These are phyloP conservation scores for Phytophthora constricta DNA, from an alignment of 352 stramenopile genomes.

Conservation along the genomic window DNA sequence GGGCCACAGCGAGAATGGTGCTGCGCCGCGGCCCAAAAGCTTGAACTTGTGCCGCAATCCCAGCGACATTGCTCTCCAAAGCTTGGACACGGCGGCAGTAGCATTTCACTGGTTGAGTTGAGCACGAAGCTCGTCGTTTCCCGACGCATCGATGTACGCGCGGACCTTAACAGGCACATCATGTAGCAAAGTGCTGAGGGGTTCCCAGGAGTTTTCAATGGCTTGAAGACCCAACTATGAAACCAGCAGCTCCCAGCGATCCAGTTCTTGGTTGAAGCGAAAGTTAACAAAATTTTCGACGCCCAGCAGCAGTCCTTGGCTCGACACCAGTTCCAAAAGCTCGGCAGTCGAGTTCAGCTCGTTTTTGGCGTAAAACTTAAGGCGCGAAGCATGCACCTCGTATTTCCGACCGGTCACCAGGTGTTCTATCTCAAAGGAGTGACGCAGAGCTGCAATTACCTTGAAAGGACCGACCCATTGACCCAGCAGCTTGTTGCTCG, in stretches of 20 bases:
- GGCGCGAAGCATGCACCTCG: constrained; percentile 10
- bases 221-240: neutral
- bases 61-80: neutral
- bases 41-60: no score
- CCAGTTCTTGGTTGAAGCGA: neutral
- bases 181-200: neutral
- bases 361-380: neutral
- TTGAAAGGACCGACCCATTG: constrained; percentile 30
- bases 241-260: constrained; percentile 6
- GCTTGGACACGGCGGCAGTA: neutral
- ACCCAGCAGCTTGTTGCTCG: constrained; percentile 23
- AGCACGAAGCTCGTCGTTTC: neutral
- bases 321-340: constrained; percentile 7
- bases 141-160: neutral
- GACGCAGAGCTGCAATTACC: neutral
- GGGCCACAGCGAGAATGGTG: no score
- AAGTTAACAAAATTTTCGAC: constrained; percentile 5
- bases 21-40: no score
- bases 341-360: constrained; percentile 8
- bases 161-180: constrained; percentile 1
- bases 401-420: constrained; percentile 8
- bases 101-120: neutral
- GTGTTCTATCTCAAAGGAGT: constrained; percentile 21
- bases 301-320: constrained; percentile 7
- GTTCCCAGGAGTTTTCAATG: constrained; percentile 3